These are phyloP conservation scores for Flaveria linearis DNA, from an alignment of 129 eudicot genomes.

Conservation along the genomic window DNA sequence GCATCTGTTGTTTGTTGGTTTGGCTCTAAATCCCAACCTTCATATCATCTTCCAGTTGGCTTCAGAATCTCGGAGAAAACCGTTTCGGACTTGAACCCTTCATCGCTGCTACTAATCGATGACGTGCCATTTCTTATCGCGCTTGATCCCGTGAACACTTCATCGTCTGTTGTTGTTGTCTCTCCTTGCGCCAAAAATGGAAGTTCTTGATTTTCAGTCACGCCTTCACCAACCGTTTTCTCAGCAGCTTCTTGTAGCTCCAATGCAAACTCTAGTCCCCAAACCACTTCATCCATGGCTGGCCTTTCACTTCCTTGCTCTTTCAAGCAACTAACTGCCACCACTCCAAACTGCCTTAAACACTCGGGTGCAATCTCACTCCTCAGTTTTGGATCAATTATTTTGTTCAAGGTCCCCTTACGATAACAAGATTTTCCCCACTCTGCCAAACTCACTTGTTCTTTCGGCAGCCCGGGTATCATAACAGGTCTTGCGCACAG, in stretches of 20 bases:
- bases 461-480: slow-evolving; percentile 22
- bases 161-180: slow-evolving; percentile 24
- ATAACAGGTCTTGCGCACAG: slow-evolving; percentile 41
- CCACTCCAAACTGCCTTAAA: slow-evolving; percentile 39
- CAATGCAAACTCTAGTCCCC: slow-evolving; percentile 36
- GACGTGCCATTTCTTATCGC: slow-evolving; percentile 19
- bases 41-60: slow-evolving; percentile 27
- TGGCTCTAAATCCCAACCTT: neutral
- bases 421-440: slow-evolving; percentile 31
- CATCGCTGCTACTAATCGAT: slow-evolving; percentile 16
- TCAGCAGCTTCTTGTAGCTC: slow-evolving; percentile 34
- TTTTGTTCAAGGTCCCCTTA: slow-evolving; percentile 20
- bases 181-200: slow-evolving; percentile 28
- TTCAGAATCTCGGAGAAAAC: slow-evolving; percentile 39
- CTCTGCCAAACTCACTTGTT: slow-evolving; percentile 39
- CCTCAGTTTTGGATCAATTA: slow-evolving; percentile 30
- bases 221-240: neutral
- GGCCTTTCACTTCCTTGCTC: slow-evolving; percentile 27
- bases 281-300: slow-evolving; percentile 37
- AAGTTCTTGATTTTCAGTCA: slow-evolving; percentile 9
- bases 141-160: slow-evolving; percentile 23
- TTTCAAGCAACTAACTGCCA: slow-evolving; percentile 35
- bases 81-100: slow-evolving; percentile 33
- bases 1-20: neutral
- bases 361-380: slow-evolving; percentile 28